Evolutionary conservation across 2,329 filamentous ascomycete species (phyloP), one percentile per base, ranked within the genome.

Genomic region (Pezicula radicicola): DNA sequence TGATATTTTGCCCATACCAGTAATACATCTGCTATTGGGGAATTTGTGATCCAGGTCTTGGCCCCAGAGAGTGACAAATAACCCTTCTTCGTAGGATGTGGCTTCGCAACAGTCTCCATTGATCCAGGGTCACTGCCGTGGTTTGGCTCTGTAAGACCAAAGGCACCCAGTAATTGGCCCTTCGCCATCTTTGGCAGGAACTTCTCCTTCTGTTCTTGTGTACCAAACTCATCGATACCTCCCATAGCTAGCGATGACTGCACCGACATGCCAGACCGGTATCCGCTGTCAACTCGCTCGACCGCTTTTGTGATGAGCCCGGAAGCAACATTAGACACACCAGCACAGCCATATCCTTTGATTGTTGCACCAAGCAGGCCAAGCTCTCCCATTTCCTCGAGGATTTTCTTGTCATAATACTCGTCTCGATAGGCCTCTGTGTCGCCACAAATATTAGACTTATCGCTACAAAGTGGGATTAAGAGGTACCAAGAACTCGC

Each of bases 31-130:
- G 91, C 83, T 62, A 96, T 95, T 3, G 91, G 91, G 7, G 89
- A 93, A 71, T 96, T 96, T 13, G 91, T 96, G 68, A 96, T 96
- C 91, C 91, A 96, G 0, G 92, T 96, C 77, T 96, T 96, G 46
- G 88, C 75, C 2, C 91, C 91, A 43, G 85, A 90, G 35, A 96
- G 73, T 41, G 85, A 81, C 62, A 87, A 88, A 69, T 91, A 90
- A 1, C 91, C 91, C 65, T 89, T 87, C 75, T 92, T 92, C 7
- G 83, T 85, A 6, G 91, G 89, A 67, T 96, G 91, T 46, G 86
- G 85, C 67, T 85, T 90, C n/a, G 91, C 92, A 9, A 81, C 79
- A 6, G 87, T 91, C 77, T 96, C 91, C 90, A 96, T 93, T 35
- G 87, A 89, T 13, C 91, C 91, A 5, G 91, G 91, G 66, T 96